A percentile compares a stretch with the other conserved stretches of the same genome.
Conservation (phyloP, 805 yeast genomes). For the Wickerhamiella shivajii region DNA sequence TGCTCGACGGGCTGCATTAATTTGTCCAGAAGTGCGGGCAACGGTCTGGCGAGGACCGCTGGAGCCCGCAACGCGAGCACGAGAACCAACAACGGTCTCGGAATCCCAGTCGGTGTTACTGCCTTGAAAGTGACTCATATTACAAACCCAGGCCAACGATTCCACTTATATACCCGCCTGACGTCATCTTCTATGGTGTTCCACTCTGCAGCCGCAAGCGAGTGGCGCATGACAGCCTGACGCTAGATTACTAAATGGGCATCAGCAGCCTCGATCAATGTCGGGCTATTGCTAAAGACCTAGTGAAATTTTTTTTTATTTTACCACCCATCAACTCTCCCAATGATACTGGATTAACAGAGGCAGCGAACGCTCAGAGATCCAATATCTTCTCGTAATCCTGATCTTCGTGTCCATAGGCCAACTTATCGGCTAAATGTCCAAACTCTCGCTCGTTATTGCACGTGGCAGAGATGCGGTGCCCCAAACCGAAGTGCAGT, state of each 20-base stretch:
- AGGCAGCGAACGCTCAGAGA: no score
- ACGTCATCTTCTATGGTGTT: not conserved
- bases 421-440: no score
- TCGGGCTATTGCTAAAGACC: no score
- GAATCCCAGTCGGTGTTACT: conserved; percentile 66
- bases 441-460: no score
- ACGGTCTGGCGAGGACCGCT: conserved; percentile 78
- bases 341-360: no score
- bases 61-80: conserved; percentile 66
- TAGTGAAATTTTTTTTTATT: no score
- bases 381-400: no score
- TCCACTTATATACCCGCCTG: not conserved
- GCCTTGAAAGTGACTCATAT: conserved; percentile 17
- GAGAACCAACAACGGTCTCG: conserved; percentile 77
- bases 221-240: conserved; percentile 5
- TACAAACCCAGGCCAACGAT: not conserved
- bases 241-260: no score
- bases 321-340: no score
- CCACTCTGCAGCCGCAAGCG: not conserved
- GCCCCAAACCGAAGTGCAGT: not conserved
- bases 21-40: conserved; percentile 59
- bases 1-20: conserved; percentile 87
- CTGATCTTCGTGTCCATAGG: no score
- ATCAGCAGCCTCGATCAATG: no score
- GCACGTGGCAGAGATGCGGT: not conserved